Evolutionary conservation across 2,329 filamentous ascomycete species (phyloP), one percentile per base, ranked within the genome.

Genomic region (Epichloe glyceriae): DNA sequence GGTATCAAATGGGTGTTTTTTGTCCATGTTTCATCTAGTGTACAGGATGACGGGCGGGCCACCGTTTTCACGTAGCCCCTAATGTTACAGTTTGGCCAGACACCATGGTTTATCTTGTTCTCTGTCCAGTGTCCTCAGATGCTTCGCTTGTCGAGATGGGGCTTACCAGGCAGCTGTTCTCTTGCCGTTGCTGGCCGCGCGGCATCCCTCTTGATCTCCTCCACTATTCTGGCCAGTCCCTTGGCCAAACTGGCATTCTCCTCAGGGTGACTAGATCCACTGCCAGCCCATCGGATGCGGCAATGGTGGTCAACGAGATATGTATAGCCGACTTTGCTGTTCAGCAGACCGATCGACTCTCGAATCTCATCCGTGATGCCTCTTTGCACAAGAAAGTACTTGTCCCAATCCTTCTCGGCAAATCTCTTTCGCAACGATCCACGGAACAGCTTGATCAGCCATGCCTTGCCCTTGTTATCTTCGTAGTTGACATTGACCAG

Each of bases 201-300:
- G 5, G 60, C 60, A 44, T 68, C 65, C 53, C 67, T 68, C 50
- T 69, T 67, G 57, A 73, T 71, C 60, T 86, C 83, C 1, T 76
- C 71, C 46, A 87, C 65, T 50, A 93, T 64, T 56, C 78, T 76
- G 59, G 70, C 73, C 41, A 88, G 62, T 3, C 82, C 81, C 64
- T 73, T 85, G 40, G 79, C 78, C 62, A 94, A 63, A 41, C 80
- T 78, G 49, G 82, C 76, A 56, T 73, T 75, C 71, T 94, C 88
- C 17, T 78, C 76, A 0, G 75, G 75, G 54, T 81, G 74, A 44
- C 82, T 80, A 45, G 74, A 64, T 12, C 83, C 87, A 61, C 89
- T 95, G 4, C 87, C 93, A 0, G 91, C 93, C 93, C 93, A 98
- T 51, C 93, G 79, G 58, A 98, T 94, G 68, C 82, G 86, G 66